Evolutionary conservation across 345 rosid genomes (phyloP).

Genomic region (Pistacia vera): DNA sequence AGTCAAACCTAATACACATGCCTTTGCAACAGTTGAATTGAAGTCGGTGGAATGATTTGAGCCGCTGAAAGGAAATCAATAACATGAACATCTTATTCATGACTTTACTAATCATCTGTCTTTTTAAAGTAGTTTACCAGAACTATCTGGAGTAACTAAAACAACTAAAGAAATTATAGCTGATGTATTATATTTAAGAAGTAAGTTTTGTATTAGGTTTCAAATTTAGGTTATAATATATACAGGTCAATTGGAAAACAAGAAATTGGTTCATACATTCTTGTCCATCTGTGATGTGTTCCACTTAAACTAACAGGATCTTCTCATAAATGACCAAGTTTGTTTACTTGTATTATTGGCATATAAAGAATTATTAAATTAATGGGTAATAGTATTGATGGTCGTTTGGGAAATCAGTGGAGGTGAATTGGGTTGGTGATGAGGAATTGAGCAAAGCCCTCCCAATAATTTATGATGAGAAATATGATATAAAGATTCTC

Average conservation of each 20-base stretch:
- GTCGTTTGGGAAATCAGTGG: too few species aligned
- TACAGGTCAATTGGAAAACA: not conserved
- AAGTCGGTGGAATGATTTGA: slow-evolving; percentile 13
- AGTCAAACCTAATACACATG: slow-evolving; percentile 4
- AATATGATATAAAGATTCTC: slow-evolving; percentile 7
- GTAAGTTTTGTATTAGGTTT: not conserved
- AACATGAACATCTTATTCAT: not conserved
- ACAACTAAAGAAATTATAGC: too few species aligned
- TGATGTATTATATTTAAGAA: too few species aligned
- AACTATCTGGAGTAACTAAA: not conserved
- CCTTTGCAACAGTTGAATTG: not conserved
- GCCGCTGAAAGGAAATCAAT: slow-evolving; percentile 11
- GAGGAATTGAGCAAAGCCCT: too few species aligned
- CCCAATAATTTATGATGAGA: not conserved
- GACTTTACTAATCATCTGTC: too few species aligned
- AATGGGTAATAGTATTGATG: too few species aligned
- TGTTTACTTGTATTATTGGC: too few species aligned
- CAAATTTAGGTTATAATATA: not conserved
- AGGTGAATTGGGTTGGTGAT: too few species aligned
- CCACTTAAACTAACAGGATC: not conserved
- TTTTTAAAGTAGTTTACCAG: too few species aligned
- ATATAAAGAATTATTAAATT: too few species aligned
- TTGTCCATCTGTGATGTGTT: too few species aligned
- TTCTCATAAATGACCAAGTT: not conserved
- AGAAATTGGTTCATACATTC: not conserved